Base-by-base conservation (phyloP, 2,329 filamentous ascomycete genomes). In the Fusarium sp. region DNA sequence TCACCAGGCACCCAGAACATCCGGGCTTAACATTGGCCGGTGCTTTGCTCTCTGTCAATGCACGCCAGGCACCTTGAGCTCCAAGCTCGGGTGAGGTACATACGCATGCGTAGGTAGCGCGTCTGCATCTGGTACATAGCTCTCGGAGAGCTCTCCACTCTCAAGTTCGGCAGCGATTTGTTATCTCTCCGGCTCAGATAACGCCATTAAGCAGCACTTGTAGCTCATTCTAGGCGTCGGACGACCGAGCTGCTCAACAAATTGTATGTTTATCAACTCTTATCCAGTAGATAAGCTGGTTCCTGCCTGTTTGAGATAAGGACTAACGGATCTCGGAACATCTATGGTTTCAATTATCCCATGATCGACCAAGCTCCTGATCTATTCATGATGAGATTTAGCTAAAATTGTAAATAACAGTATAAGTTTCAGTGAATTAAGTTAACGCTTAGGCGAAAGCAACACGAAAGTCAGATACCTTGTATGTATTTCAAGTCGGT, bases 161-260 rank as follows among this genome's bases (percentile, higher is more conserved):
- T 36, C 20, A 24, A 44, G 48, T 72, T 66, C 72, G 58, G 52
- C 59, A 50, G 62, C 68, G 62, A 67, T 74, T 74, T 62, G 73
- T 67, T 75, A 74, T 77, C 74, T 76, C 38, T 56, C 56, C 24
- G 24, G 28, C 22, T 75, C 75, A 66, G 77, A 78, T 78, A 78
- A 78, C 77, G 73, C 77, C 77, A 78, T 78, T 66, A 68, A 57
- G 44, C 54, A 52, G 66, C 60, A 54, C 62, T 73, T 70, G 62
- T 59, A 61, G 67, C 68, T 78, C 77, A 78, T 78, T 69, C 75
- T 64, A 63, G 52, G 22, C 63, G 36, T 60, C 47, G 42, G 15
- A 61, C 41, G 28, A 26, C 39, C 39, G 52, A 32, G 41, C 20
- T 57, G 26, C 56, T 73, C 70, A 71, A 59, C 47, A 68, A 42